These are phyloP conservation scores for Verticillium dahliae DNA, from an alignment of 2,329 filamentous ascomycete genomes.

Conservation along the genomic window DNA sequence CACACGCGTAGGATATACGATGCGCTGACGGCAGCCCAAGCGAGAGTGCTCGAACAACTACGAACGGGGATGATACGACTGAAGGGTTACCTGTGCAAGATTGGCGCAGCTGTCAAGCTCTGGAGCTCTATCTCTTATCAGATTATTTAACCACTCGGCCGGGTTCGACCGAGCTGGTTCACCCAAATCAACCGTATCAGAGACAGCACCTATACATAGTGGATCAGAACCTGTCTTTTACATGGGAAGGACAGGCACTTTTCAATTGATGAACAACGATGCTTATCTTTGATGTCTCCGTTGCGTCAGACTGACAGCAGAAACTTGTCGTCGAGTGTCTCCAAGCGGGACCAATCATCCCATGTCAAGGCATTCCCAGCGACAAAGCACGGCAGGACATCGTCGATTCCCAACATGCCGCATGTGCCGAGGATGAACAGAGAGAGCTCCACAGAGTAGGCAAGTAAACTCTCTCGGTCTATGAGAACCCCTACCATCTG, in stretches of 20 bases:
- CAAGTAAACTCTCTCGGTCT: slow-evolving; percentile 79
- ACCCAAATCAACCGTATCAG: not conserved
- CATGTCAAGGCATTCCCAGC: slow-evolving; percentile 87
- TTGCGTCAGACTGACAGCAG: slow-evolving; percentile 21
- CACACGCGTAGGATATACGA: slow-evolving; percentile 14
- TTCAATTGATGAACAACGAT: not conserved
- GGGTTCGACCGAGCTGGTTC: not conserved
- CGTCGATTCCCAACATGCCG: slow-evolving; percentile 80
- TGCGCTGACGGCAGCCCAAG: slow-evolving; percentile 9
- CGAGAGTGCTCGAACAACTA: slow-evolving; percentile 13
- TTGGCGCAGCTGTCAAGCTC: slow-evolving; percentile 1
- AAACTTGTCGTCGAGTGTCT: slow-evolving; percentile 85
- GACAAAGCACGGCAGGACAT: slow-evolving; percentile 87
- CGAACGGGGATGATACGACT: slow-evolving; percentile 12
- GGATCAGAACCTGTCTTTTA: slow-evolving; percentile 27
- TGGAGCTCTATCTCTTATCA: not conserved
- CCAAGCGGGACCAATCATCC: slow-evolving; percentile 89
- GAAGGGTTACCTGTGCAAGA: slow-evolving; percentile 9
- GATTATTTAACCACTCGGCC: not conserved
- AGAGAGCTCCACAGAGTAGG: slow-evolving; percentile 78
- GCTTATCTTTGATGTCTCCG: not conserved
- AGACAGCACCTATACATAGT: not conserved
- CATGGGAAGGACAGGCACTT: not conserved
- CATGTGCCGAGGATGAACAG: slow-evolving; percentile 84
- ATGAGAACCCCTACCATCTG: slow-evolving; percentile 72